phyloP scores from a whole-genome alignment of 768 basidiomycete genomes.

The Mycena albidolilacea region DNA sequence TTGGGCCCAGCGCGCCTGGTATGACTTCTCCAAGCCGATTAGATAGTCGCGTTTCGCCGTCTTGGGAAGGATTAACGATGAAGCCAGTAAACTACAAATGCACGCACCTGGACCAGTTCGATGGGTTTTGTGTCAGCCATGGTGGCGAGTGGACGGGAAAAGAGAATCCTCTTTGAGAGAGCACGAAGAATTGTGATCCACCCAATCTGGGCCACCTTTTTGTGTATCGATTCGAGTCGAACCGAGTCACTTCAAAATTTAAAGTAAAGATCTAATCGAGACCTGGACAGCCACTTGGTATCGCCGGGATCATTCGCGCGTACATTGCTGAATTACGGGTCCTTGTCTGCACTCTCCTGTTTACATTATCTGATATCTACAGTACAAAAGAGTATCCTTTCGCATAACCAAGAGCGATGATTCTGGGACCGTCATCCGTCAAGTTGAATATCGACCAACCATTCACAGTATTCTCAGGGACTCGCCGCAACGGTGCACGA shows the following conservation, averaged over 20 bases:
- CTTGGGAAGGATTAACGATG: constrained; percentile 48
- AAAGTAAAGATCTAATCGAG: background rate
- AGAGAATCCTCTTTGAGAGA: constrained; percentile 14
- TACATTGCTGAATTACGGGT: too few relatives aligned
- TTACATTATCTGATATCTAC: too few relatives aligned
- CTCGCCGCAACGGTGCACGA: too few relatives aligned
- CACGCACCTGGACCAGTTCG: constrained; percentile 71
- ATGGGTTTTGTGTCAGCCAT: constrained; percentile 67
- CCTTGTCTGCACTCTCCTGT: too few relatives aligned
- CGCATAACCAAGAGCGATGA: too few relatives aligned
- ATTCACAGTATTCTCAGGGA: too few relatives aligned
- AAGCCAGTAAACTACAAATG: constrained; percentile 3
- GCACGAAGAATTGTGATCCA: constrained; percentile 31
- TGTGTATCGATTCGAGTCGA: constrained; percentile 20
- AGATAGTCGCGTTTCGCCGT: constrained; percentile 95
- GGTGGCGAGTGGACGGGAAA: constrained; percentile 18
- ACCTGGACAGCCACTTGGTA: too few relatives aligned
- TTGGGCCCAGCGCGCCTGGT: constrained; percentile 86
- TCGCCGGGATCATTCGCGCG: too few relatives aligned
- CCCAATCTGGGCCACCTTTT: constrained; percentile 24
- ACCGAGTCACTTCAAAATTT: constrained; percentile 16
- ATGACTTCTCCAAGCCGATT: constrained; percentile 85
- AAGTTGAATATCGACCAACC: too few relatives aligned
- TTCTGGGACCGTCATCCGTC: too few relatives aligned
- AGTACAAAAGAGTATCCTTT: too few relatives aligned